These are phyloP conservation scores for Nakazawaea wickerhamii DNA, from an alignment of 805 yeast genomes.

Conservation along the genomic window DNA sequence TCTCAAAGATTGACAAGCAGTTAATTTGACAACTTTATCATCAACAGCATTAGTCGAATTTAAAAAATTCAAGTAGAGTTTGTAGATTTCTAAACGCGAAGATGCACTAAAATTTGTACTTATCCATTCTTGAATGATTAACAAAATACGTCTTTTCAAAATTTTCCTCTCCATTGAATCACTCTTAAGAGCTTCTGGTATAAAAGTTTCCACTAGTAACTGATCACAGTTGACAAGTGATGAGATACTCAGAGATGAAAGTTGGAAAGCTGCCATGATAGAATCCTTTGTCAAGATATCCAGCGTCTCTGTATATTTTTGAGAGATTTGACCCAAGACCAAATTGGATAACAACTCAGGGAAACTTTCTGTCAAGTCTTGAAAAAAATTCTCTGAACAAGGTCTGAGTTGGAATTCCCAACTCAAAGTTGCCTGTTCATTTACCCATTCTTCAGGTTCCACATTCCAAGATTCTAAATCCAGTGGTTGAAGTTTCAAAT, in stretches of 20 bases:
- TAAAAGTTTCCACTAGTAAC: constrained; percentile 49
- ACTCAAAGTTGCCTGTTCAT: constrained; percentile 68
- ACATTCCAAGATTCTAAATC: constrained; percentile 78
- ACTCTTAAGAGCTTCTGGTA: constrained; percentile 58
- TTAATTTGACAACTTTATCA: constrained; percentile 77
- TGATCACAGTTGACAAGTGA: constrained; percentile 65
- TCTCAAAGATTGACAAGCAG: constrained; percentile 66
- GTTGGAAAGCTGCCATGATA: constrained; percentile 75
- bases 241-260: constrained; percentile 61
- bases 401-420: constrained; percentile 84
- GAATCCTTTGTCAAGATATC: constrained; percentile 73
- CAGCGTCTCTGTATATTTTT: constrained; percentile 23
- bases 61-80: constrained; percentile 43
- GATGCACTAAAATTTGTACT: constrained; percentile 56
- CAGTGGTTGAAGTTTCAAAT: constrained; percentile 63
- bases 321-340: constrained; percentile 55
- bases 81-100: constrained; percentile 53
- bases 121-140: constrained; percentile 79
- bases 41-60: constrained; percentile 38
- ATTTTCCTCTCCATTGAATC: constrained; percentile 50
- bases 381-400: constrained; percentile 82
- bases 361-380: constrained; percentile 63
- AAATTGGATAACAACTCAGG: constrained; percentile 48
- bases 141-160: constrained; percentile 69
- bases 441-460: constrained; percentile 92